Evolutionary conservation across 768 basidiomycete species (phyloP), one percentile per base, ranked within the genome.

Genomic region (Pulveroboletus ravenelii): DNA sequence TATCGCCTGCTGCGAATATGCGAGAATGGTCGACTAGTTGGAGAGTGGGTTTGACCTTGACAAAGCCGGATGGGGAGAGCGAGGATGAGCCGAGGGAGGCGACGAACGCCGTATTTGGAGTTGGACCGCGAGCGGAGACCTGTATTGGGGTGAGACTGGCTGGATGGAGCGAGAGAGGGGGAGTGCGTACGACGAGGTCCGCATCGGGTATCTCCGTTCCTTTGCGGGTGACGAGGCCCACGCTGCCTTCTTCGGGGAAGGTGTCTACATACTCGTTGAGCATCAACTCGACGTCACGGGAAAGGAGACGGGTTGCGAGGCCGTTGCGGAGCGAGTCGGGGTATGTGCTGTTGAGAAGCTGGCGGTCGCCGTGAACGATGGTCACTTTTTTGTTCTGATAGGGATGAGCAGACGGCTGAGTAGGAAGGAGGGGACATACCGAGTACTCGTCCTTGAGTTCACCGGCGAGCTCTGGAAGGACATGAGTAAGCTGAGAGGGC

Each of bases 1-100:
- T 73, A 58, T 89, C 86, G 2, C 86, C 86, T 3, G 68, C 72
- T 0, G 85, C 87, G 50, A 83, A 87, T 13, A 88, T 77, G 51
- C 73, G 72, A 0, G 78, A 68, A 61, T 82, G 67, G 0, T 64
- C 67, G 7, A 55, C 58, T 3, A 88, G 63, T 57, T 85, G 83
- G 36, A 88, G 71, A 1, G 82, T 84, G 3, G 80, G 73, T 23
- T 65, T 60, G 12, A 87, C 74, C 52, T 77, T 78, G 48, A 86
- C 76, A 57, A 67, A 50, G 65, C 79, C 60, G 55, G 52, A 30
- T 42, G 60, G n/a, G 56, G 71, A 64, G 25, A 78, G 63, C 1
- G 66, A 55, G 32, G 60, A 62, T 3, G 65, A 51, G 17, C 68
- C 70, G 5, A 86, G 74, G 10, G 78, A 74, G 13, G 66, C 51